Percentiles rank a stretch among this genome's conserved stretches.
These are phyloP conservation scores for Chernovozyma sophiae-reginae DNA, from an alignment of 1,139 yeast species.

Conservation along the genomic window DNA sequence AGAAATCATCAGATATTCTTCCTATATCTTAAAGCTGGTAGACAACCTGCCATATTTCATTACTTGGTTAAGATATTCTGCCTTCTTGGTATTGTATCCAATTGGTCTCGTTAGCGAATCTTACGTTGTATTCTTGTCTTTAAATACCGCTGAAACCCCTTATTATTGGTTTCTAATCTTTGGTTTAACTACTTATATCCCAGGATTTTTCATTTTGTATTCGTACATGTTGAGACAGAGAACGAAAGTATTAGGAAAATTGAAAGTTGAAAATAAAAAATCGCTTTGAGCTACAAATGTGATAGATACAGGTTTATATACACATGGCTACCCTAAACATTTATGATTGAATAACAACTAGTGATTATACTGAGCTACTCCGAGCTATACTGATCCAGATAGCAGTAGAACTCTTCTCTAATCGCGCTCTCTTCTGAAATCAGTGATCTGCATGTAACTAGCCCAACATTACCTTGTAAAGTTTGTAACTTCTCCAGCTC, in stretches of 20 bases:
- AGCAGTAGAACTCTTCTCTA: too few species aligned
- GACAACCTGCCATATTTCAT: slow-evolving; percentile 17
- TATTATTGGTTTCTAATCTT: slow-evolving; percentile 23
- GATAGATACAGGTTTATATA: too few species aligned
- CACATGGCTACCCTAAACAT: too few species aligned
- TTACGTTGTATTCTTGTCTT: slow-evolving; percentile 25
- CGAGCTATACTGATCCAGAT: too few species aligned
- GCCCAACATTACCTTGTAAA: too few species aligned
- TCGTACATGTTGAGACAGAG: slow-evolving; percentile 33
- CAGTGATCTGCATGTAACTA: too few species aligned
- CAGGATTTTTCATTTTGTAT: slow-evolving; percentile 30
- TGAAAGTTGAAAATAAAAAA: background rate
- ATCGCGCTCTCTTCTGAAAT: too few species aligned
- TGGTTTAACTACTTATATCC: slow-evolving; percentile 28
- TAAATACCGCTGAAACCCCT: slow-evolving; percentile 12
- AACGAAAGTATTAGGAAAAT: slow-evolving; percentile 14
- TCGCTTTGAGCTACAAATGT: background rate
- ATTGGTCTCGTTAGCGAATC: slow-evolving; percentile 31
- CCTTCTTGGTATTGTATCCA: slow-evolving; percentile 33
- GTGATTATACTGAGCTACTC: too few species aligned
- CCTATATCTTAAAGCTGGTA: slow-evolving; percentile 19
- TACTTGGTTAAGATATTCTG: slow-evolving; percentile 31
- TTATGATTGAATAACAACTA: too few species aligned
- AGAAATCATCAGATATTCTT: slow-evolving; percentile 31
- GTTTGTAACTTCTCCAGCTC: too few species aligned